phyloP scores from a whole-genome alignment of 768 basidiomycete species.

The Tubosaeta brunneosetosa region DNA sequence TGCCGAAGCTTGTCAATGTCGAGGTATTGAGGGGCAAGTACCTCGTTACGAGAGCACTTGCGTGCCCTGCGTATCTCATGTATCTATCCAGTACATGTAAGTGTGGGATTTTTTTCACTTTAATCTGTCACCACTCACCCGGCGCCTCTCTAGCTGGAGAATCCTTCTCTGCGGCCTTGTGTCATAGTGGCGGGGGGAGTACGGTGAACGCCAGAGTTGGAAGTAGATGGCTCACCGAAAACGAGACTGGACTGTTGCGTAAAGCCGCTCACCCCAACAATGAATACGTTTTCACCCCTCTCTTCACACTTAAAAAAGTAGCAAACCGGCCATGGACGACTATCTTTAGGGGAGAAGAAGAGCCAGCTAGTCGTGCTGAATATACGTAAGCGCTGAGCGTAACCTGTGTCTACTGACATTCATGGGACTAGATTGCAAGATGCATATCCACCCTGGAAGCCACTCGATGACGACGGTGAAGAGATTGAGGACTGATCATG shows the following conservation, averaged over 20 bases:
- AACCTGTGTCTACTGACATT: background rate
- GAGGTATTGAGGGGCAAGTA: conserved; percentile 14
- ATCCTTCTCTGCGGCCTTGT: conserved; percentile 9
- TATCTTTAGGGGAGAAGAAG: conserved; percentile 4
- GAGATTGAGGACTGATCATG: too few relatives aligned
- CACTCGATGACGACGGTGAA: conserved; percentile 15
- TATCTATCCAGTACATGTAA: conserved; percentile 20
- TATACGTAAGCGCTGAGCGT: conserved; percentile 1
- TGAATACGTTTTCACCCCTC: conserved; percentile 7
- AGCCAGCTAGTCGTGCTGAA: background rate
- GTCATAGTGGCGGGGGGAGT: background rate
- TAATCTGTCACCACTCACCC: background rate
- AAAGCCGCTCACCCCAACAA: background rate
- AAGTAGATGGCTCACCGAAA: background rate
- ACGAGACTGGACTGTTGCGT: background rate
- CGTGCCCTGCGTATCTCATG: conserved; percentile 26
- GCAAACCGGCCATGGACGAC: background rate
- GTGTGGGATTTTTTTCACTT: background rate
- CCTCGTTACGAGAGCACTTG: conserved; percentile 23
- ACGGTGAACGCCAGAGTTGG: background rate
- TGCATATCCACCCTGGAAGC: conserved; percentile 17
- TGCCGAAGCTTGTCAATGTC: conserved; percentile 4
- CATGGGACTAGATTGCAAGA: conserved; percentile 11
- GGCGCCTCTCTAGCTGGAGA: conserved; percentile 5
- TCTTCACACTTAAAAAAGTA: conserved; percentile 8